phyloP scores from a whole-genome alignment of 306 rosid genomes.

The Quercus rubra region DNA sequence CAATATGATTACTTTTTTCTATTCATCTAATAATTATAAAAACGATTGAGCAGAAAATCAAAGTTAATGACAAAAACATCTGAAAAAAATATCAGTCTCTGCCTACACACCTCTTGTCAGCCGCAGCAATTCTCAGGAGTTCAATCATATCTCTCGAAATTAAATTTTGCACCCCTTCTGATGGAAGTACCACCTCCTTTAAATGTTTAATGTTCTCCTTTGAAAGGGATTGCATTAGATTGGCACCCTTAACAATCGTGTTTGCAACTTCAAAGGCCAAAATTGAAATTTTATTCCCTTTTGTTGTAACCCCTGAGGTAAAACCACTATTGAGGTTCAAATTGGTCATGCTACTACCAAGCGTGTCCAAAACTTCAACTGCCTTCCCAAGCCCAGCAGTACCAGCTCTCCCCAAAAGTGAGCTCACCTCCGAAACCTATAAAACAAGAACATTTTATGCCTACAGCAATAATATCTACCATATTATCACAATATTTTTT shows the following conservation, averaged over 20 bases:
- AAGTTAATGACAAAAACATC: neutral
- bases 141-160: constrained; percentile 82
- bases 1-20: constrained; percentile 22
- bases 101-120: constrained; percentile 83
- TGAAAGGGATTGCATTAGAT: constrained; percentile 97
- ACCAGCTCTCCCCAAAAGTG: constrained; percentile 92
- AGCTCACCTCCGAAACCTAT: constrained; percentile 96
- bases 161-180: constrained; percentile 90
- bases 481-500: neutral
- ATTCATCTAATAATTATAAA: constrained; percentile 4
- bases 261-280: constrained; percentile 99
- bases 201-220: constrained; percentile 79
- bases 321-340: constrained; percentile 78
- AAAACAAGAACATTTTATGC: constrained; percentile 21
- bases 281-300: constrained; percentile 86
- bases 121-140: constrained; percentile 86
- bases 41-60: constrained; percentile 20
- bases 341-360: constrained; percentile 95
- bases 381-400: constrained; percentile 98
- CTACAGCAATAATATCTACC: neutral
- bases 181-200: constrained; percentile 83
- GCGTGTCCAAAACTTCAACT: constrained; percentile 95
- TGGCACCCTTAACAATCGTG: constrained; percentile 93
- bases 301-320: constrained; percentile 82
- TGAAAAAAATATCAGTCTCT: neutral